These are phyloP conservation scores for Diaporthe helianthi DNA, from an alignment of 2,329 filamentous ascomycete genomes.

Conservation along the genomic window DNA sequence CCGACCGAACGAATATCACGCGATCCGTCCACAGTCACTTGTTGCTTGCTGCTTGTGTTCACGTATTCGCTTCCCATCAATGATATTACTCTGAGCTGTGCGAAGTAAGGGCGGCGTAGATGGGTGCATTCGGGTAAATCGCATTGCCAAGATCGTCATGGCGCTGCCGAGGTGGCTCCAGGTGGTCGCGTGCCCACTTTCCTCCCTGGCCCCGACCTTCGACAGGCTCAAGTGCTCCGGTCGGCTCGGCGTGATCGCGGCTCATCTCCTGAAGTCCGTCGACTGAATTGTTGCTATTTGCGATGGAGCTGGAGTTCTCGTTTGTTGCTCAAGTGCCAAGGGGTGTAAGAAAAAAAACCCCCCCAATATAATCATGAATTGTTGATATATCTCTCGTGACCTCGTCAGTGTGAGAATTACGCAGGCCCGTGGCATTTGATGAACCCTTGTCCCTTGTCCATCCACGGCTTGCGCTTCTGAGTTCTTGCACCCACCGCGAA, in stretches of 20 bases:
- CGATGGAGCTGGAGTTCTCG: not conserved
- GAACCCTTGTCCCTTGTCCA: conserved; percentile 10
- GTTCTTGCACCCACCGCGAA: not conserved
- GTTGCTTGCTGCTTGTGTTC: not conserved
- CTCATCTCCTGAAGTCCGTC: conserved; percentile 22
- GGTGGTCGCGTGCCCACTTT: conserved; percentile 17
- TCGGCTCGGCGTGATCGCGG: conserved; percentile 15
- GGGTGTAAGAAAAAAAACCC: not conserved
- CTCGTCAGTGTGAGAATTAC: not conserved
- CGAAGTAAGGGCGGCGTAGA: too few species aligned
- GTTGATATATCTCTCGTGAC: not conserved
- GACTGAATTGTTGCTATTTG: not conserved
- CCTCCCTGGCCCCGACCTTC: conserved; percentile 1
- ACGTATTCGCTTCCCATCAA: not conserved
- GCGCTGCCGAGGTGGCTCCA: conserved; percentile 7
- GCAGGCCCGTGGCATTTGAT: not conserved
- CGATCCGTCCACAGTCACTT: too few species aligned
- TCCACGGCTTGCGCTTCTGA: not conserved
- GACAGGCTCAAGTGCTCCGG: not conserved
- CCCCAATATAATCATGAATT: not conserved
- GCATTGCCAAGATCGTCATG: not conserved
- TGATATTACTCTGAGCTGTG: not conserved
- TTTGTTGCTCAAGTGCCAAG: not conserved
- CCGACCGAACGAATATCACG: too few species aligned
- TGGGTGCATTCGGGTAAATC: not conserved